Conservation (phyloP, 1,284 basidiomycete genomes). For the Cystobasidiaceae sp. region DNA sequence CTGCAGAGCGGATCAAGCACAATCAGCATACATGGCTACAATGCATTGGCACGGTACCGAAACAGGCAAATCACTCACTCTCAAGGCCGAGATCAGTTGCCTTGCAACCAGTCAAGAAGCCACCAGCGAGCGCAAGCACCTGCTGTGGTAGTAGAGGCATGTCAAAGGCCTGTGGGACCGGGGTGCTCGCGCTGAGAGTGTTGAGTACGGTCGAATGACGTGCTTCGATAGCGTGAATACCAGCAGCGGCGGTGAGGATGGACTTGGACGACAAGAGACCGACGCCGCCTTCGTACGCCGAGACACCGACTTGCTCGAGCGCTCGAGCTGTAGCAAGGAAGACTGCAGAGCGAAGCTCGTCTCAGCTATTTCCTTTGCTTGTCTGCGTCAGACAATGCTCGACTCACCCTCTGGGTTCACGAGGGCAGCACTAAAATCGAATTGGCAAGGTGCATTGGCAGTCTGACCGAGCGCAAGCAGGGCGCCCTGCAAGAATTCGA, state of each 20-base stretch:
- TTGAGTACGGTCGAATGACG: slow-evolving; percentile 68
- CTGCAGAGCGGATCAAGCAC: too few species aligned
- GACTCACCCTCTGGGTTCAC: slow-evolving; percentile 48
- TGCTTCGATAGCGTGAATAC: slow-evolving; percentile 55
- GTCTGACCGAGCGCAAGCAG: slow-evolving; percentile 56
- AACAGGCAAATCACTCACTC: slow-evolving; percentile 48
- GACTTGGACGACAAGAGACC: slow-evolving; percentile 52
- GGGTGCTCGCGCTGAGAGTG: slow-evolving; percentile 57
- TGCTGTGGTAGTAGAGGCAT: slow-evolving; percentile 62
- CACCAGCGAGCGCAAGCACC: slow-evolving; percentile 65
- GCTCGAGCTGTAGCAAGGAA: slow-evolving; percentile 69
- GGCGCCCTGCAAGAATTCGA: slow-evolving; percentile 55
- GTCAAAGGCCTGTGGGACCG: slow-evolving; percentile 66
- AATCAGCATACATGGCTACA: slow-evolving; percentile 9
- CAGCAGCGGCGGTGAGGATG: background rate
- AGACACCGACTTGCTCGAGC: slow-evolving; percentile 72
- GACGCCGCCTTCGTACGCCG: slow-evolving; percentile 67
- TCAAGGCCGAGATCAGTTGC: slow-evolving; percentile 55
- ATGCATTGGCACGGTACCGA: background rate
- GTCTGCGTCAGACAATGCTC: background rate
- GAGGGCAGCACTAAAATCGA: slow-evolving; percentile 63
- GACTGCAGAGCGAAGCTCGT: slow-evolving; percentile 45
- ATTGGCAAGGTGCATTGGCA: slow-evolving; percentile 59
- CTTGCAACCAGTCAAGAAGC: slow-evolving; percentile 64
- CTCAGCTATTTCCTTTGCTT: too few species aligned